phyloP scores from a whole-genome alignment of 305 asterid species.

The Fraxinus sp. region DNA sequence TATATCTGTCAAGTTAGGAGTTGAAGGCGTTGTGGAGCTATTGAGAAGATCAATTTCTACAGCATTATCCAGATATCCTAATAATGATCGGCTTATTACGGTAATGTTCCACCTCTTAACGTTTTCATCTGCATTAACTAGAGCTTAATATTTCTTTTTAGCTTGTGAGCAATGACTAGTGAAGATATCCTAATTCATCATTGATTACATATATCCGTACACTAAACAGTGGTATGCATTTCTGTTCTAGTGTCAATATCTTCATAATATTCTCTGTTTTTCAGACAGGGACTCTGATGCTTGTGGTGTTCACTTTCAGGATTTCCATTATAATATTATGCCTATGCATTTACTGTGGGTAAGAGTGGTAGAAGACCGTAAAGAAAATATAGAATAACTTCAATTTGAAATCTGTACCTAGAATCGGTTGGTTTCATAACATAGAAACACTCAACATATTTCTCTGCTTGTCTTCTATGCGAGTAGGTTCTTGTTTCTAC shows the following conservation, averaged over 20 bases:
- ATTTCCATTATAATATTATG: neutral
- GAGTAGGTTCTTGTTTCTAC: neutral
- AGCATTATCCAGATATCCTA: constrained; percentile 78
- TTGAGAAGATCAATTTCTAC: constrained; percentile 84
- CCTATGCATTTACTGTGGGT: neutral
- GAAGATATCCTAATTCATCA: constrained; percentile 12
- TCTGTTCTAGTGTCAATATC: neutral
- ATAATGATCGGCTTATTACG: constrained; percentile 78
- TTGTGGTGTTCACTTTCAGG: neutral
- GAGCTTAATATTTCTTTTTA: constrained; percentile 16
- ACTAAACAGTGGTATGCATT: neutral
- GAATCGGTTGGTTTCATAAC: neutral
- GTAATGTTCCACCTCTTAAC: constrained; percentile 44
- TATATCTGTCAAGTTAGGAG: constrained; percentile 89
- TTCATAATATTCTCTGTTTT: constrained; percentile 2
- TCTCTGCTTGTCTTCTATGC: neutral
- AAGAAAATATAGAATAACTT: neutral
- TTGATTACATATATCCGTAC: constrained; percentile 4
- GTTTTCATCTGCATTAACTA: constrained; percentile 22
- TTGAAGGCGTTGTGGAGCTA: constrained; percentile 84
- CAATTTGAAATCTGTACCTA: neutral
- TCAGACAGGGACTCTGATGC: constrained; percentile 6
- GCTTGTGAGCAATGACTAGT: constrained; percentile 19
- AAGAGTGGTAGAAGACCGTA: too few relatives aligned
- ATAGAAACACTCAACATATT: neutral